Conservation (phyloP, 305 asterid genomes). For the Fraxinus latifolia region DNA sequence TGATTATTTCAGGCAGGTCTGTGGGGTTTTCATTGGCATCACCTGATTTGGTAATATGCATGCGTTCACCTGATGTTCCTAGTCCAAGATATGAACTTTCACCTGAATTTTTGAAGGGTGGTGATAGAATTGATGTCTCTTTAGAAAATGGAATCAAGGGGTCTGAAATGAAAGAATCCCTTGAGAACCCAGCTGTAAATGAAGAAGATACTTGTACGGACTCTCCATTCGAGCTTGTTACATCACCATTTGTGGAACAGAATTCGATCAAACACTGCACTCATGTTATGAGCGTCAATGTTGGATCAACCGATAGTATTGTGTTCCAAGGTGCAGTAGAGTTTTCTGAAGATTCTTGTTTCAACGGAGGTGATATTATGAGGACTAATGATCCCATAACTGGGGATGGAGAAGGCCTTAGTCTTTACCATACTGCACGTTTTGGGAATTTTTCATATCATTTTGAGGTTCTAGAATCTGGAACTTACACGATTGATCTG, state of each 20-base stretch:
- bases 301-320: constrained; percentile 41
- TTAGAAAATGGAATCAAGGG: constrained; percentile 82
- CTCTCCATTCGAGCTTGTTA: constrained; percentile 74
- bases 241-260: constrained; percentile 38
- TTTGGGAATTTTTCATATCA: constrained; percentile 49
- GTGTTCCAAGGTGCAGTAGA: constrained; percentile 31
- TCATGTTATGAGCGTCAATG: constrained; percentile 48
- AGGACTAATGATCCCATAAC: constrained; percentile 39
- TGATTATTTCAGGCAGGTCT: constrained; percentile 44
- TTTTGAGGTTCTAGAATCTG: constrained; percentile 42
- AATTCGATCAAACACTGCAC: constrained; percentile 20
- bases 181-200: constrained; percentile 36
- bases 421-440: constrained; percentile 61
- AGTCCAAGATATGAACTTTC: constrained; percentile 55
- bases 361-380: constrained; percentile 51
- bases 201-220: constrained; percentile 39
- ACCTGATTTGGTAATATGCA: constrained; percentile 69
- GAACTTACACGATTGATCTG: constrained; percentile 53
- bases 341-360: constrained; percentile 51
- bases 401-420: constrained; percentile 37
- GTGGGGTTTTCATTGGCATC: constrained; percentile 68
- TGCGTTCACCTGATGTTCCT: constrained; percentile 72
- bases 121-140: constrained; percentile 53
- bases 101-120: constrained; percentile 38
- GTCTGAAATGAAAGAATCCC: constrained; percentile 41